Conservation (phyloP, 345 rosid species). For the Eucalyptus camaldulensis region DNA sequence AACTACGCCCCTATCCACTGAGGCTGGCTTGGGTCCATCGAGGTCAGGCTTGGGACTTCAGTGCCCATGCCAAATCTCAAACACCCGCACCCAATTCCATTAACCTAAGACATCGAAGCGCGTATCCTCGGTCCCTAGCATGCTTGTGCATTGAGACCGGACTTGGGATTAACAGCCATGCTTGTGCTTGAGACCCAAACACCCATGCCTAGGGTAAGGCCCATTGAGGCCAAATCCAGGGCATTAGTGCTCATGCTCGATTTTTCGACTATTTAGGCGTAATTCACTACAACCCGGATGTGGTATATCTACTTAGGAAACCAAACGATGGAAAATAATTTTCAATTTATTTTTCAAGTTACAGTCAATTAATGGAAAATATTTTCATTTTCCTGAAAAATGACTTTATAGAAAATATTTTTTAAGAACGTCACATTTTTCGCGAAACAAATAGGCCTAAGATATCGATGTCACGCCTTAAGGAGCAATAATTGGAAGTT, state of each 20-base stretch:
- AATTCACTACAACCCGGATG: rapidly evolving
- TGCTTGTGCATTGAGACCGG: background rate
- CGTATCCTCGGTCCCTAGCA: rapidly evolving
- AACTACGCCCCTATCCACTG: rapidly evolving
- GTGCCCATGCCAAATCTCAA: background rate
- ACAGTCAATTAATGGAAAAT: rapidly evolving
- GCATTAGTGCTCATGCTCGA: background rate
- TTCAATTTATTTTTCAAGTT: background rate
- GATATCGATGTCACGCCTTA: background rate
- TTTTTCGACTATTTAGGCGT: background rate
- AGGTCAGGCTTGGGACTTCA: rapidly evolving
- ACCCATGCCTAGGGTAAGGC: background rate
- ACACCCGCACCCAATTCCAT: background rate
- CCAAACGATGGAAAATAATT: background rate
- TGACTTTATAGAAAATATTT: background rate
- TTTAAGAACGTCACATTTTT: no score
- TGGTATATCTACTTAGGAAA: background rate
- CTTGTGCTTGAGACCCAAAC: background rate
- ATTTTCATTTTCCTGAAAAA: no score
- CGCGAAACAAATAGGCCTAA: rapidly evolving
- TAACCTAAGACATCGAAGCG: background rate
- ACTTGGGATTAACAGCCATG: background rate
- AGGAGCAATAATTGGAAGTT: background rate
- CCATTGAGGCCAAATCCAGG: background rate
- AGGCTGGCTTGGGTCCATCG: background rate